Conservation (phyloP, 495 filamentous ascomycete genomes). For the Penicillium canescens region DNA sequence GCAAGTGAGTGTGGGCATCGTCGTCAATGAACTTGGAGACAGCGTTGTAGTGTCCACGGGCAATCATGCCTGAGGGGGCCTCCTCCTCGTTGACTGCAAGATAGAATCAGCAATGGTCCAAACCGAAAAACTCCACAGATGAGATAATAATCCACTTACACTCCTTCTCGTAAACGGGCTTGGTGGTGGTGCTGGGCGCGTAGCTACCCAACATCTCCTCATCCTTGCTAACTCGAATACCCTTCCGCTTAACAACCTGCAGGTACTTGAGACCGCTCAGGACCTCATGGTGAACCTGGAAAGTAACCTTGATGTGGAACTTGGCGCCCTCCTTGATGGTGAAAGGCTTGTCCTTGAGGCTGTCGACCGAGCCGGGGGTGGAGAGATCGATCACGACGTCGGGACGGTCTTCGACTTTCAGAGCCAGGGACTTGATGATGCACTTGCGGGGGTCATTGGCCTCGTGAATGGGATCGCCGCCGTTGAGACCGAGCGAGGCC, state of each 20-base stretch:
- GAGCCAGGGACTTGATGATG: slow-evolving; percentile 86
- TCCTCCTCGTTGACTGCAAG: slow-evolving; percentile 78
- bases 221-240: slow-evolving; percentile 80
- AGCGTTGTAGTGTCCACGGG: slow-evolving; percentile 83
- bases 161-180: slow-evolving; percentile 81
- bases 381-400: slow-evolving; percentile 86
- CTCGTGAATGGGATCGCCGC: slow-evolving; percentile 63
- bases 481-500: slow-evolving; percentile 80
- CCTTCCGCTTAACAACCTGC: slow-evolving; percentile 86
- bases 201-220: slow-evolving; percentile 98
- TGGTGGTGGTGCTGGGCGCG: slow-evolving; percentile 82
- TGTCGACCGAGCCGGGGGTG: slow-evolving; percentile 60
- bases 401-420: slow-evolving; percentile 73
- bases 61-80: slow-evolving; percentile 85
- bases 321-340: slow-evolving; percentile 92
- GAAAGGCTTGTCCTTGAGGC: slow-evolving; percentile 85
- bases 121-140: neutral
- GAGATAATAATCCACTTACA: slow-evolving; percentile 59
- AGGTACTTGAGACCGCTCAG: slow-evolving; percentile 93
- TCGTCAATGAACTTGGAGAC: slow-evolving; percentile 89
- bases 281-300: slow-evolving; percentile 95
- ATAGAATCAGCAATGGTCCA: neutral
- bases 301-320: slow-evolving; percentile 89
- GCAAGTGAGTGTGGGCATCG: slow-evolving; percentile 79
- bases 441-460: slow-evolving; percentile 77